phyloP scores from a whole-genome alignment of 192 early-diverging fungal species.

The Chytriomyces sp. region DNA sequence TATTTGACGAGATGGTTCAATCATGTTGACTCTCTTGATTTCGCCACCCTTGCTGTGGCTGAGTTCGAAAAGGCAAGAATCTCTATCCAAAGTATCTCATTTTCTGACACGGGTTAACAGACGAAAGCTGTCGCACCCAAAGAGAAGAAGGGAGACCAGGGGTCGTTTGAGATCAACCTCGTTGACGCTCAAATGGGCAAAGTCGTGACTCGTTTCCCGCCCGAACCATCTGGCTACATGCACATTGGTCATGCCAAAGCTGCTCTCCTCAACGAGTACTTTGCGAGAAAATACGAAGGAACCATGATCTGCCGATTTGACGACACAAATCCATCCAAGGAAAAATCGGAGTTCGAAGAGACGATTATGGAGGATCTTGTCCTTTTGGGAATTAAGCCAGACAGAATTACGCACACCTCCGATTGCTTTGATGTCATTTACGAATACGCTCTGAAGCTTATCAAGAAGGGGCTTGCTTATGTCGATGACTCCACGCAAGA shows the following conservation, averaged over 20 bases:
- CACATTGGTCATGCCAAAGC: conserved; percentile 99
- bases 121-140: conserved; percentile 2
- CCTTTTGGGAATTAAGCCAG: conserved; percentile 83
- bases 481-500: conserved; percentile 88
- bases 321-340: conserved; percentile 98
- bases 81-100: conserved; percentile 48
- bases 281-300: conserved; percentile 89
- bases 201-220: conserved; percentile 98
- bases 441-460: conserved; percentile 81
- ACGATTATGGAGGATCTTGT: conserved; percentile 91
- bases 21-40: conserved; percentile 68
- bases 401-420: conserved; percentile 84
- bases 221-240: conserved; percentile 97
- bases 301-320: conserved; percentile 96
- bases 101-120: conserved; percentile 17
- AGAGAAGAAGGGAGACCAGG: conserved; percentile 74
- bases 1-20: conserved; percentile 84
- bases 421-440: conserved; percentile 91
- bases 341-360: conserved; percentile 95
- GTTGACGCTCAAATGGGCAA: conserved; percentile 78
- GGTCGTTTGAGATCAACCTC: conserved; percentile 92
- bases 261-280: conserved; percentile 95
- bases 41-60: conserved; percentile 53
- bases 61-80: conserved; percentile 54
- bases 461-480: conserved; percentile 88